Evolutionary conservation across 441 rosid genomes (phyloP).

Genomic region (Erysimum pusillum): DNA sequence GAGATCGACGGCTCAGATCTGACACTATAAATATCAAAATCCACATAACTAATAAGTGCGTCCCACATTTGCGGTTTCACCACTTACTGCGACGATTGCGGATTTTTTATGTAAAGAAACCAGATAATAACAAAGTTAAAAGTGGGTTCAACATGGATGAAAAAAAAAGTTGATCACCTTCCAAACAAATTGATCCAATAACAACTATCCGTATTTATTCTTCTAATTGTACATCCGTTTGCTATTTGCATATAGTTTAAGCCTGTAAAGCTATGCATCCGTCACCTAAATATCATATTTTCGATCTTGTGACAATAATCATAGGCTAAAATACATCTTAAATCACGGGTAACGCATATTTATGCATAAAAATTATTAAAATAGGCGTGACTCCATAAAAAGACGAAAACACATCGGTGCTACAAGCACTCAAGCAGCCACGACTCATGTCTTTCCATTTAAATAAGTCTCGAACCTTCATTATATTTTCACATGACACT

Average conservation of each 20-base stretch:
- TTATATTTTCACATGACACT: conserved; percentile 22
- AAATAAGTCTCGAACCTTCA: conserved; percentile 26
- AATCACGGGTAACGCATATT: background rate
- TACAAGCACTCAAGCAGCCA: conserved; percentile 37
- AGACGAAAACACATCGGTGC: conserved; percentile 28
- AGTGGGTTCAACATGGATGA: background rate
- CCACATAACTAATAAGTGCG: conserved; percentile 9
- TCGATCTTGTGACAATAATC: conserved; percentile 16
- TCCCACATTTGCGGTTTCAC: conserved; percentile 7
- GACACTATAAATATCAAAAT: background rate
- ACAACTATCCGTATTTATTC: background rate
- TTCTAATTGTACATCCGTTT: background rate
- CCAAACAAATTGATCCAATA: background rate
- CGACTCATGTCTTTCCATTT: conserved; percentile 31
- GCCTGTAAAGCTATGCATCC: background rate
- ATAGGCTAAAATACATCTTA: conserved; percentile 4
- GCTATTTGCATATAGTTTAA: background rate
- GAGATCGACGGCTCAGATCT: conserved; percentile 32
- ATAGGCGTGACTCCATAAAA: conserved; percentile 33
- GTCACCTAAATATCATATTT: background rate
- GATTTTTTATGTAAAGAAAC: background rate
- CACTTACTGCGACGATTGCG: conserved; percentile 14
- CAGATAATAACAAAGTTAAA: background rate
- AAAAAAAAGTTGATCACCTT: background rate
- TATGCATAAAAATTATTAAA: background rate